Percentiles rank a stretch among this genome's conserved stretches.
Evolutionary conservation across 768 basidiomycete genomes (phyloP).

Genomic region (Lentinus brumalis): DNA sequence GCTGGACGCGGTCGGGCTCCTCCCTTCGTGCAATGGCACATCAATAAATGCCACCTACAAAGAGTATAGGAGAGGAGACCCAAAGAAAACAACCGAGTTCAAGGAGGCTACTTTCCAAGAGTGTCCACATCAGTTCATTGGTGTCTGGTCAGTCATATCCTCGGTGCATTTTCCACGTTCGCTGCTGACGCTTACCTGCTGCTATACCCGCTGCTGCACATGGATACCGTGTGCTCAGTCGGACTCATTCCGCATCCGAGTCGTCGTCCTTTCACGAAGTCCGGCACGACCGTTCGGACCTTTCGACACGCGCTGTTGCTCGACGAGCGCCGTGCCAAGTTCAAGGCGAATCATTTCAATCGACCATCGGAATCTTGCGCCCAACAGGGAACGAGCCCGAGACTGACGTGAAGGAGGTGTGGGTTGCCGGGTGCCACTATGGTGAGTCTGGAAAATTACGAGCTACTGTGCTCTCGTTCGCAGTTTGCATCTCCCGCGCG

Average conservation of each 20-base stretch:
- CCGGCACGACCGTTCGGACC: conserved; percentile 58
- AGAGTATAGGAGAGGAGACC: conserved; percentile 65
- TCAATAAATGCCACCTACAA: conserved; percentile 76
- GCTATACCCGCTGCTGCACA: conserved; percentile 23
- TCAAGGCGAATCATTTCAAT: conserved; percentile 38
- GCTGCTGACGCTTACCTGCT: neutral
- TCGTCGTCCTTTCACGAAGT: conserved; percentile 66
- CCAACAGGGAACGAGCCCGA: conserved; percentile 45
- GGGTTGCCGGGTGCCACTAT: conserved; percentile 77
- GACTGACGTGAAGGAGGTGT: conserved; percentile 76
- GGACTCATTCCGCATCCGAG: conserved; percentile 64
- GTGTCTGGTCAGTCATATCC: conserved; percentile 56
- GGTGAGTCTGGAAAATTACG: too few species aligned
- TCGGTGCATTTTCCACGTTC: neutral
- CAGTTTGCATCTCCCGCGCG: neutral
- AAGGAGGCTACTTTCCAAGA: too few species aligned
- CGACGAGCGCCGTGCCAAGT: conserved; percentile 70
- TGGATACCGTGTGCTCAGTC: conserved; percentile 74
- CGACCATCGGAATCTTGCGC: conserved; percentile 39
- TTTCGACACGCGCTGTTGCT: conserved; percentile 75
- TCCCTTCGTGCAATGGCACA: conserved; percentile 62
- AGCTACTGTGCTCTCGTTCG: too few species aligned
- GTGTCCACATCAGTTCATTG: conserved; percentile 72
- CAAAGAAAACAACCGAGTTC: conserved; percentile 66
- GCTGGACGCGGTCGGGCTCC: conserved; percentile 72